A percentile compares a stretch with the other conserved stretches of the same genome.
Conservation (phyloP, 345 rosid species). For the Lepidium aucheri region DNA sequence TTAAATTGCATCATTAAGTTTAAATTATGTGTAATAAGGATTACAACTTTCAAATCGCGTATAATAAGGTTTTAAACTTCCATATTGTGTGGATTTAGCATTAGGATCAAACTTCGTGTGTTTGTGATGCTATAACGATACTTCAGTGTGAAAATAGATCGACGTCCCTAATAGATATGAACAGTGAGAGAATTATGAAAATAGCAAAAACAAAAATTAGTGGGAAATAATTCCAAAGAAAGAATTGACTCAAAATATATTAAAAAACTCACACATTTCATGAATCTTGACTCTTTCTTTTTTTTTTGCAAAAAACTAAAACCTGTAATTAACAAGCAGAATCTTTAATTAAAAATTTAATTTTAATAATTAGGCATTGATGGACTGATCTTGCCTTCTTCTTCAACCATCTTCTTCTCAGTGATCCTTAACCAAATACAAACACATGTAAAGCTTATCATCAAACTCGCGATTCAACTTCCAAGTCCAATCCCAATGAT, state of each 20-base stretch:
- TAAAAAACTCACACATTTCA: background rate
- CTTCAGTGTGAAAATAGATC: too few species aligned
- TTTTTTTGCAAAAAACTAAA: background rate
- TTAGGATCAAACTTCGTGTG: too few species aligned
- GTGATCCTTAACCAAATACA: slow-evolving; percentile 81
- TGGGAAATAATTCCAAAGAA: background rate
- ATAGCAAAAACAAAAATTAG: background rate
- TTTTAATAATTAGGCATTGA: slow-evolving; percentile 71
- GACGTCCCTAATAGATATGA: background rate
- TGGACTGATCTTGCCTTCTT: slow-evolving; percentile 72
- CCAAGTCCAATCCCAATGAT: slow-evolving; percentile 95
- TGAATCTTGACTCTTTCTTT: background rate
- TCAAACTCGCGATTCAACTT: slow-evolving; percentile 82
- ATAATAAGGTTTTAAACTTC: too few species aligned
- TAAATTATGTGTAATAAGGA: too few species aligned
- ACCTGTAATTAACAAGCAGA: background rate
- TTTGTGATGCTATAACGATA: too few species aligned
- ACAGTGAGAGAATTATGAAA: background rate
- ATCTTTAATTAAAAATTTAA: background rate
- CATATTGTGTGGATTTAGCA: too few species aligned
- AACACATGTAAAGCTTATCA: slow-evolving; percentile 81
- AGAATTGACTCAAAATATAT: background rate
- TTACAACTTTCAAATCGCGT: too few species aligned
- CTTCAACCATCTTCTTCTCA: slow-evolving; percentile 63
- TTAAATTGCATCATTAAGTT: too few species aligned